phyloP scores from a whole-genome alignment of 2,329 filamentous ascomycete species.

The Talaromyces sp. region DNA sequence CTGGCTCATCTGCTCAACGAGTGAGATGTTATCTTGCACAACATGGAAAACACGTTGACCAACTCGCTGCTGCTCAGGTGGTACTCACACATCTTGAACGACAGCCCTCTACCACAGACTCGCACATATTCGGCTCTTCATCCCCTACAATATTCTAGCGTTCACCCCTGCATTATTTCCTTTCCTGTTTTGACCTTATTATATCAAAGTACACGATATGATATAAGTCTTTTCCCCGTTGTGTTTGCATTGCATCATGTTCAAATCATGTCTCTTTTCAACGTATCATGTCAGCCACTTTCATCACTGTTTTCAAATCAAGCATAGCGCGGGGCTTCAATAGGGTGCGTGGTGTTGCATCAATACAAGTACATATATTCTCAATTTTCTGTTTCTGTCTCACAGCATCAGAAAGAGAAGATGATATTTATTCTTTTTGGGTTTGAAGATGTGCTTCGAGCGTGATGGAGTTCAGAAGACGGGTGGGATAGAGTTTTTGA shows the following conservation, averaged over 20 bases:
- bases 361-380: neutral
- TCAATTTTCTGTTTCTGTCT: neutral
- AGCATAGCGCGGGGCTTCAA: slow-evolving; percentile 9
- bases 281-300: neutral
- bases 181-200: neutral
- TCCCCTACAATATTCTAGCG: neutral
- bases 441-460: neutral
- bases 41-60: neutral
- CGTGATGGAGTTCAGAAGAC: neutral
- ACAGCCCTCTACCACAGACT: neutral
- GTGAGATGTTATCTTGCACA: too few relatives aligned
- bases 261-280: neutral
- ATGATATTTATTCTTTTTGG: neutral
- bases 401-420: neutral
- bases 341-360: neutral
- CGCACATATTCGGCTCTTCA: neutral
- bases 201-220: slow-evolving; percentile 2
- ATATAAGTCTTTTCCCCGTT: neutral
- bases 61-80: neutral
- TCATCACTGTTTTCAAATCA: neutral
- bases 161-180: neutral
- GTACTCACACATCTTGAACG: neutral
- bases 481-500: neutral
- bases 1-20: neutral
- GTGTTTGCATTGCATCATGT: neutral